Evolutionary conservation across 768 basidiomycete genomes (phyloP).

Genomic region (Crepidotus variabilis): DNA sequence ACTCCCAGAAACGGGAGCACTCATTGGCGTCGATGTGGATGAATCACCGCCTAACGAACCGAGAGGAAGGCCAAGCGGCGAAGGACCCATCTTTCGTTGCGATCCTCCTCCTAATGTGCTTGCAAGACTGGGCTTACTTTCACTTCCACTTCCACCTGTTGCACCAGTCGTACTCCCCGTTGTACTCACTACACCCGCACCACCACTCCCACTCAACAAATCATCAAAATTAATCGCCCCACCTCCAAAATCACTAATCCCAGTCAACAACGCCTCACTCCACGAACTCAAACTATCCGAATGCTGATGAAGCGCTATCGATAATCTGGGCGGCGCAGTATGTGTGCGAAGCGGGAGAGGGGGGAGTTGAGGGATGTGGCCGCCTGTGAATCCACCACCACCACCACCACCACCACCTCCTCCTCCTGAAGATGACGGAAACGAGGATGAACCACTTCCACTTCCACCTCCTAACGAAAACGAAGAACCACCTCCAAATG

Average conservation of each 20-base stretch:
- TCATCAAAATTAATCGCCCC: slow-evolving; percentile 1
- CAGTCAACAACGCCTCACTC: slow-evolving; percentile 53
- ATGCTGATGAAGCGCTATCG: slow-evolving; percentile 36
- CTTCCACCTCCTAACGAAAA: too few relatives aligned
- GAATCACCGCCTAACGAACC: not conserved
- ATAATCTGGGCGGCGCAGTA: slow-evolving; percentile 48
- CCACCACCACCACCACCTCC: too few relatives aligned
- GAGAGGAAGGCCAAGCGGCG: not conserved
- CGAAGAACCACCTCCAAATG: too few relatives aligned
- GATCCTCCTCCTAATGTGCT: not conserved
- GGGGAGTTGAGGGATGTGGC: not conserved
- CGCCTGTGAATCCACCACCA: not conserved
- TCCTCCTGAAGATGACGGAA: too few relatives aligned
- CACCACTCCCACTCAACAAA: not conserved
- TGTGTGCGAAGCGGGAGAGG: slow-evolving; percentile 18
- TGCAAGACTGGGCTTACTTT: not conserved
- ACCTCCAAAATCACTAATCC: slow-evolving; percentile 29
- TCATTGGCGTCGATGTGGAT: not conserved
- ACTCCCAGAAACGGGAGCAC: not conserved
- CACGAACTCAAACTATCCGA: slow-evolving; percentile 45
- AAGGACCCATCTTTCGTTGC: too few relatives aligned
- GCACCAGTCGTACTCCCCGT: not conserved
- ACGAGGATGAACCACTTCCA: too few relatives aligned
- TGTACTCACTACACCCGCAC: not conserved
- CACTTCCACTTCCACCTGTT: not conserved